A percentile compares a stretch with the other conserved stretches of the same genome.
Evolutionary conservation across 2,329 filamentous ascomycete species (phyloP).

Genomic region (Fusarium transvaalense): DNA sequence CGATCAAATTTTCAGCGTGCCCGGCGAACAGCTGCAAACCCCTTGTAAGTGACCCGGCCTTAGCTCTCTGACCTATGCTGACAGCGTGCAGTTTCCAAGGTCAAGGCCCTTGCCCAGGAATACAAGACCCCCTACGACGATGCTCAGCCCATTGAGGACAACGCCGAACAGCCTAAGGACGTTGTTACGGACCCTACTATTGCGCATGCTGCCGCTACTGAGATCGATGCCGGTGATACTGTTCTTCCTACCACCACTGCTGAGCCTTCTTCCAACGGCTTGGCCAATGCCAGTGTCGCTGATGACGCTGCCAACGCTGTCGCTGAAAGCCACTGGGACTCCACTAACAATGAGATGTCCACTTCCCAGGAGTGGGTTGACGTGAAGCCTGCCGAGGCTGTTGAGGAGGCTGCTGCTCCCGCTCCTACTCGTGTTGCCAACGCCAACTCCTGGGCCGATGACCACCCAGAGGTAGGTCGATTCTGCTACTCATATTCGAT

Average conservation of each 20-base stretch:
- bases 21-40: conserved; percentile 73
- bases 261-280: conserved; percentile 57
- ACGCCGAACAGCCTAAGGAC: conserved; percentile 52
- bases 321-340: conserved; percentile 76
- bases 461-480: conserved; percentile 70
- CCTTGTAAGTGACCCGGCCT: conserved; percentile 72
- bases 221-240: conserved; percentile 67
- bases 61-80: conserved; percentile 23
- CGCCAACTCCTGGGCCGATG: conserved; percentile 84
- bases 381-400: conserved; percentile 75
- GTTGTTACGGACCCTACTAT: conserved; percentile 73
- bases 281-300: conserved; percentile 64
- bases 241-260: conserved; percentile 54
- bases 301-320: conserved; percentile 70
- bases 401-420: conserved; percentile 73
- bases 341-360: conserved; percentile 57
- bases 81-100: conserved; percentile 51
- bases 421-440: conserved; percentile 68
- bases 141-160: conserved; percentile 51
- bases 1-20: conserved; percentile 74
- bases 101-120: conserved; percentile 62
- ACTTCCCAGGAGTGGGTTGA: conserved; percentile 78
- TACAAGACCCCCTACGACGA: conserved; percentile 62
- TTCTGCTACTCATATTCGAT: background rate
- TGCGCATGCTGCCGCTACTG: conserved; percentile 74